Base-by-base conservation (phyloP, 495 filamentous ascomycete genomes). In the Neurospora sp. region DNA sequence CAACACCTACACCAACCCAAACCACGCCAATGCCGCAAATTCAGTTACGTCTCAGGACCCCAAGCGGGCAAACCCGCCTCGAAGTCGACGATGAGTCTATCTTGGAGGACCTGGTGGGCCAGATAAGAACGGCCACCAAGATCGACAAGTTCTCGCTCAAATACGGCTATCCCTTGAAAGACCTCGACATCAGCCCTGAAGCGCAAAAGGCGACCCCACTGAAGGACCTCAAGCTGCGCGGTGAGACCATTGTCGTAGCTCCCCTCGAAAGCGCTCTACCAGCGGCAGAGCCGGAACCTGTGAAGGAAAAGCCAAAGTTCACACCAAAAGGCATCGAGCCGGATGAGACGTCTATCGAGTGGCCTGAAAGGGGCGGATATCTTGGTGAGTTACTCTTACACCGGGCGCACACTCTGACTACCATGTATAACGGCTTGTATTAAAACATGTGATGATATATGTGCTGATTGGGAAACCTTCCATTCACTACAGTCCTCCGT, bases 161-260 rank as follows among this genome's bases (percentile, higher is more conserved):
- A 84, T 92, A 90, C 79, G 94, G 95, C 23, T 98, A 93, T 80
- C 96, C 96, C 3, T 87, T 92, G 4, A 90, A 91, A 76, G 84
- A 89, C 20, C 86, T 99, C 14, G 81, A 87, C 38, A 84, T 93
- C 16, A 85, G 88, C 39, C 75, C 83, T 9, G 72, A 74, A 16
- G 70, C 73, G 9, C 75, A 46, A n/a, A 42, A 72, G 11, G 72
- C 48, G 7, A 69, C 70, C 7, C 39, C 78, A 7, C 70, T 84
- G 77, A 88, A 75, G 75, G 85, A 77, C 44, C 83, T 96, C 41
- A 90, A 91, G 39, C 86, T 98, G 11, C 87, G 96, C 73, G 92
- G 94, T 10, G 94, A 97, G 77, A 92, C 91, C 72, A 83, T 97
- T 6, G 92, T 93, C n/a, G 86, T 96, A 84, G 84, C 77, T 76